Evolutionary conservation across 768 basidiomycete genomes (phyloP), one percentile per base, ranked within the genome.

Genomic region (Arthromyces matolae): DNA sequence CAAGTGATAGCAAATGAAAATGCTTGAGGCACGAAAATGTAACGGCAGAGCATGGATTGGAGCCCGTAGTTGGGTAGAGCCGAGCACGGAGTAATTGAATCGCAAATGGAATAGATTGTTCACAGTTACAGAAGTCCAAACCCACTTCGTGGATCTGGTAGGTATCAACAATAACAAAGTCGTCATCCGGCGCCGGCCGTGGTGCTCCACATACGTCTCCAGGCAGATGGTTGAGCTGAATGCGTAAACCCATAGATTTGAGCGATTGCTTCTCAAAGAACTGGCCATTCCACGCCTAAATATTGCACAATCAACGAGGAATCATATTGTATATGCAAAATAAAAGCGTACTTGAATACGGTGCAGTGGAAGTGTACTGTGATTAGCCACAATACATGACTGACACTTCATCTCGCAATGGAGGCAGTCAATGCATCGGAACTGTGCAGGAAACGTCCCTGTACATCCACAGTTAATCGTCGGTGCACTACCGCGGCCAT

Each of bases 151-250:
- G 47, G 16, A 53, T 38, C 8, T 25, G 41, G 20, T 29, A 10
- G 8, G 14, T 38, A 31, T 53, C 32, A 8, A 53, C 9, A 1
- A 53, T 19, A 2, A 24, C 20, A 23, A 53, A 49, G 10, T 49
- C 31, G 13, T 44, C 23, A 1, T 37, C 36, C 0, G 36, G 23
- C 9, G 22, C 22, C 13, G 35, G 10, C 1, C 32, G 2, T 4
- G 47, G 25, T 16, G 38, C 44, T 0, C 25, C 12, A 24, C 52
- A 53, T 5, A 3, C 0, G 9, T 4, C 28, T 13, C 55, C 55
- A 23, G 10, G 16, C 0, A 28, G 12, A 22, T 61, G 58, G 6
- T 54, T 52, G 1, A 64, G 49, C 23, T 64, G 62, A 4, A 62
- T 29, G 2, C 45, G 47, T 3, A 64, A 45, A 1, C 65, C 62